A percentile compares a stretch with the other conserved stretches of the same genome.
phyloP scores from a whole-genome alignment of 2,329 filamentous ascomycete species.

The Mycosphaerella sp. region DNA sequence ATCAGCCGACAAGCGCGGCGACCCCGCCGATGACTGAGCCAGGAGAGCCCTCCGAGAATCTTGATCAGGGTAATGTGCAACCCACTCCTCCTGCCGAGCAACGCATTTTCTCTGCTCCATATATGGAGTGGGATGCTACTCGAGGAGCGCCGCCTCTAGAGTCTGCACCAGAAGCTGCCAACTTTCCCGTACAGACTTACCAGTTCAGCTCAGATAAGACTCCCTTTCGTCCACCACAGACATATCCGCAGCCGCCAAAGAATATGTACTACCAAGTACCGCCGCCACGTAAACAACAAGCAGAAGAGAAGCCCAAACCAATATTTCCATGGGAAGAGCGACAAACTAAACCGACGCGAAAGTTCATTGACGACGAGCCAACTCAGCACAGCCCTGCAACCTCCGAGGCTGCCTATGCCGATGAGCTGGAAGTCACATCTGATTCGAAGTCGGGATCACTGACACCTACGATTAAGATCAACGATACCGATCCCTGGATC shows the following conservation, averaged over 20 bases:
- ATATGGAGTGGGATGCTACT: slow-evolving; percentile 57
- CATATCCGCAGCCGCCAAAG: slow-evolving; percentile 75
- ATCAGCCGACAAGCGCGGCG: slow-evolving; percentile 8
- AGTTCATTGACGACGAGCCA: slow-evolving; percentile 55
- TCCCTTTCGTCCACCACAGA: slow-evolving; percentile 68
- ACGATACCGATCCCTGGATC: slow-evolving; percentile 60
- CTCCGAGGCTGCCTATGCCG: slow-evolving; percentile 19
- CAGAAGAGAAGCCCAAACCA: slow-evolving; percentile 51
- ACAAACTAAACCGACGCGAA: slow-evolving; percentile 57
- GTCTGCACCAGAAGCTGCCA: slow-evolving; percentile 76
- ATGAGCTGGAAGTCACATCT: slow-evolving; percentile 28
- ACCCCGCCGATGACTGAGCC: slow-evolving; percentile 39
- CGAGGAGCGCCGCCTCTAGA: slow-evolving; percentile 54
- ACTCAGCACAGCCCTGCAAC: slow-evolving; percentile 20
- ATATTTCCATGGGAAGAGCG: slow-evolving; percentile 90
- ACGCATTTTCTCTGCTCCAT: slow-evolving; percentile 52
- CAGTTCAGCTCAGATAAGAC: slow-evolving; percentile 71
- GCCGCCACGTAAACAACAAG: slow-evolving; percentile 45
- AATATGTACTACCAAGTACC: slow-evolving; percentile 88
- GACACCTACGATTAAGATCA: slow-evolving; percentile 46
- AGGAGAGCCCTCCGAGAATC: slow-evolving; percentile 40
- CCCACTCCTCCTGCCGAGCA: slow-evolving; percentile 44
- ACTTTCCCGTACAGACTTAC: slow-evolving; percentile 74
- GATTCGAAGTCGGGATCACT: slow-evolving; percentile 22
- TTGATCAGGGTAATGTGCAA: slow-evolving; percentile 39